These are phyloP conservation scores for Penicillium sclerotiorum DNA, from an alignment of 2,329 filamentous ascomycete species.

Conservation along the genomic window DNA sequence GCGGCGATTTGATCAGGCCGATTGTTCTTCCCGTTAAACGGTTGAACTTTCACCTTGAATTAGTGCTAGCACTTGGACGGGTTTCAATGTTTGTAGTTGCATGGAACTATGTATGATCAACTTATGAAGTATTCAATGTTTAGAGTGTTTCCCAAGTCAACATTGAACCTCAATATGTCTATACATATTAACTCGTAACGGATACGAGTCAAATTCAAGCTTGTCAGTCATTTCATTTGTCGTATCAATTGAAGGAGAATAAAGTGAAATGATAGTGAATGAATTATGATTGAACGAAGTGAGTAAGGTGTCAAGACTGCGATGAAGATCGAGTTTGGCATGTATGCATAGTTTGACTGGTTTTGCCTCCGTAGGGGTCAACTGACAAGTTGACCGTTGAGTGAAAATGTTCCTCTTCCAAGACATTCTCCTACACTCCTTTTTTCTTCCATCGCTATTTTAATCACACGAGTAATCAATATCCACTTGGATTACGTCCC, in stretches of 20 bases:
- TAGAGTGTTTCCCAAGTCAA: too few relatives aligned
- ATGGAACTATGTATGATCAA: too few relatives aligned
- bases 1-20: constrained; percentile 13
- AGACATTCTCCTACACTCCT: not conserved
- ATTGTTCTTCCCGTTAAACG: constrained; percentile 14
- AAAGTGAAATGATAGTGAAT: not conserved
- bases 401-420: too few relatives aligned
- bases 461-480: not conserved
- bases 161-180: too few relatives aligned
- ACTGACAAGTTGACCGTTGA: too few relatives aligned
- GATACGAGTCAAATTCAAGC: too few relatives aligned
- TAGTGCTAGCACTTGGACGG: not conserved
- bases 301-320: not conserved
- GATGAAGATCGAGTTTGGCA: not conserved
- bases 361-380: not conserved
- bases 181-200: too few relatives aligned
- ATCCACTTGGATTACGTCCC: constrained; percentile 8
- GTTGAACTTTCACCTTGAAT: too few relatives aligned
- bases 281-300: not conserved
- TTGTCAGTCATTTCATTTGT: too few relatives aligned
- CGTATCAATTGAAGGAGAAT: too few relatives aligned
- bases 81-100: not conserved
- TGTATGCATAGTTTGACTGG: not conserved
- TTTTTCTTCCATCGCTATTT: not conserved
- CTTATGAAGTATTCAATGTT: too few relatives aligned